phyloP scores from a whole-genome alignment of 208 protist species.

The Crithidia expoeki region DNA sequence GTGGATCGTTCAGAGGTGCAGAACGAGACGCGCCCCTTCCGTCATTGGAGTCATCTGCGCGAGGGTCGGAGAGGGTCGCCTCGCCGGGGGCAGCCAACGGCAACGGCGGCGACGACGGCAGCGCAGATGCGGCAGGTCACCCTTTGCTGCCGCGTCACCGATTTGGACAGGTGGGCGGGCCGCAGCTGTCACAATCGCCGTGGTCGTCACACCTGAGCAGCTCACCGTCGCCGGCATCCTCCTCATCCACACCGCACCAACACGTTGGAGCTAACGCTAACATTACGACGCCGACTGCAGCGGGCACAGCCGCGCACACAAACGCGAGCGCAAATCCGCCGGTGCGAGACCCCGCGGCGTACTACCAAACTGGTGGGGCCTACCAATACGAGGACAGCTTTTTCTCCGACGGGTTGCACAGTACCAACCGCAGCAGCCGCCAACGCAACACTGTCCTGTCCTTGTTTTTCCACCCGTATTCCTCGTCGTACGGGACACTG shows the following conservation, averaged over 20 bases:
- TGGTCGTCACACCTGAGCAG: conserved; percentile 4
- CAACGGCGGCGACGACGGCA: background rate
- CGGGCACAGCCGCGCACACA: background rate
- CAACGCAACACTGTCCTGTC: conserved; percentile 23
- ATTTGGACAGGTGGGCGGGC: background rate
- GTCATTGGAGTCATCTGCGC: conserved; percentile 27
- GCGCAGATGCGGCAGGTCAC: conserved; percentile 19
- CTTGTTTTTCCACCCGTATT: conserved; percentile 38
- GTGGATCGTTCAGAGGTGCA: background rate
- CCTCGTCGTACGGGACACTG: conserved; percentile 8
- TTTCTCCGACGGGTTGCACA: conserved; percentile 26
- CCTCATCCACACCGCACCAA: conserved; percentile 3
- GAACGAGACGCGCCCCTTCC: conserved; percentile 9
- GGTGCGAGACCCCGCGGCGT: background rate
- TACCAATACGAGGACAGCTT: conserved; percentile 24
- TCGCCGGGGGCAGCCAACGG: background rate
- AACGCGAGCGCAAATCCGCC: background rate
- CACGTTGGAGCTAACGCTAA: too few species aligned
- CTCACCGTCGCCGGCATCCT: background rate
- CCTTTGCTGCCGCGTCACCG: conserved; percentile 32
- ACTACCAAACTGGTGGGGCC: conserved; percentile 5
- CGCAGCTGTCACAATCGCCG: conserved; percentile 8
- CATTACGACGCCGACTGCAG: too few species aligned
- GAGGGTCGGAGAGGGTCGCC: conserved; percentile 20
- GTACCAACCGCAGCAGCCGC: conserved; percentile 5